Conservation (phyloP, 441 rosid genomes). For the Euphorbia celastroides region DNA sequence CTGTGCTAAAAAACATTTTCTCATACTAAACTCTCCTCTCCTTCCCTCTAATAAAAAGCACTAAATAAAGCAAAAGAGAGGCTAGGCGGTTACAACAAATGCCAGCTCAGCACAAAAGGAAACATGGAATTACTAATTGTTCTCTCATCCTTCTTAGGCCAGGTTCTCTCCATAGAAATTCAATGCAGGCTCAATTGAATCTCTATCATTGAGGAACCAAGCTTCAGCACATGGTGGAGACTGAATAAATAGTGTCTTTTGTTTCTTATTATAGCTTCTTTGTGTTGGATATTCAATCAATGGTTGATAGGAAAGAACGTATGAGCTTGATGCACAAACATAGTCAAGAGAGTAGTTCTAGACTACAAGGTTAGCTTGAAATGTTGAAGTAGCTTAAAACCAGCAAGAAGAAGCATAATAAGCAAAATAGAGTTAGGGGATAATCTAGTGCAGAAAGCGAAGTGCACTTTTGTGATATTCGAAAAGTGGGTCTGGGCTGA, state of each 20-base stretch:
- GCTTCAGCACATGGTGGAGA: neutral
- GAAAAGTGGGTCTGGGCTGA: neutral
- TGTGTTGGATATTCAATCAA: neutral
- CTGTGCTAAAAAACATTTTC: too few relatives aligned
- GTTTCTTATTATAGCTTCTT: neutral
- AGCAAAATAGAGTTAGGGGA: neutral
- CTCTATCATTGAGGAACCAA: too few relatives aligned
- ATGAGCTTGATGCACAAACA: neutral
- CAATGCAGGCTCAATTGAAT: too few relatives aligned
- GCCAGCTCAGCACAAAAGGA: too few relatives aligned
- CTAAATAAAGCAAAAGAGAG: too few relatives aligned
- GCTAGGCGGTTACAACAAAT: too few relatives aligned
- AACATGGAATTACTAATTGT: too few relatives aligned
- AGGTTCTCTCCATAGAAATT: too few relatives aligned
- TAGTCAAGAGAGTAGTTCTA: neutral
- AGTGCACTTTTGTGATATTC: neutral
- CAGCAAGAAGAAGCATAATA: neutral
- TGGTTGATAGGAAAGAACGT: neutral
- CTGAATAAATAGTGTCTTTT: neutral
- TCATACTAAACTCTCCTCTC: too few relatives aligned
- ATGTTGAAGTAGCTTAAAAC: neutral
- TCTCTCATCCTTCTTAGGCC: too few relatives aligned
- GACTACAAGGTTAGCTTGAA: neutral
- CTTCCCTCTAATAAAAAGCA: too few relatives aligned
- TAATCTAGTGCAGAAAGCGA: neutral